Conservation (phyloP, 352 stramenopile species). For the Phytophthora sansomeana region DNA sequence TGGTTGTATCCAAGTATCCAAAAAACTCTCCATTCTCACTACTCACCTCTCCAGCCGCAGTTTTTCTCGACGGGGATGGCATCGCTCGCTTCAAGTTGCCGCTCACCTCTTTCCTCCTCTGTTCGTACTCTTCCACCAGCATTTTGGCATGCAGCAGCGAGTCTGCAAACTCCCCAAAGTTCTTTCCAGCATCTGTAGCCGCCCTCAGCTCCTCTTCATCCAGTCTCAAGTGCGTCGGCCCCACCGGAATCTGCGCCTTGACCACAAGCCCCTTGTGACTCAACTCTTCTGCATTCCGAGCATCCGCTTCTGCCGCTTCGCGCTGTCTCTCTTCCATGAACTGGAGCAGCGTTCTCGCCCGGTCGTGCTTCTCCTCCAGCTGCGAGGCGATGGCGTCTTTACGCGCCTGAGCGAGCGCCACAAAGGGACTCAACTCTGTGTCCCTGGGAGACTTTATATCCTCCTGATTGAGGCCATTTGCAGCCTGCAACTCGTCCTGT, state of each 20-base stretch:
- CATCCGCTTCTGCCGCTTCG: constrained; percentile 52
- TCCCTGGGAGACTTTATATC: neutral
- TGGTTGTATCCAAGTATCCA: constrained; percentile 69
- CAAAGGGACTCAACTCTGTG: constrained; percentile 37
- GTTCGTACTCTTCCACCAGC: constrained; percentile 66
- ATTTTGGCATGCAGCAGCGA: constrained; percentile 64
- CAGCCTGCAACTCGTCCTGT: neutral
- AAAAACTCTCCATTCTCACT: constrained; percentile 31
- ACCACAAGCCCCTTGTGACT: constrained; percentile 65
- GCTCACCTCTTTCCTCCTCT: constrained; percentile 46
- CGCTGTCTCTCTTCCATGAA: constrained; percentile 61
- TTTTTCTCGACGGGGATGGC: constrained; percentile 14
- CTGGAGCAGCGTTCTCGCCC: constrained; percentile 43
- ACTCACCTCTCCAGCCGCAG: constrained; percentile 16
- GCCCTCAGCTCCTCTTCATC: constrained; percentile 46
- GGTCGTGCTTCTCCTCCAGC: constrained; percentile 40
- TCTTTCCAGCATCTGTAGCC: neutral
- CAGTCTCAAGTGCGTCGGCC: constrained; percentile 62
- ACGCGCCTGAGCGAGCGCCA: constrained; percentile 39
- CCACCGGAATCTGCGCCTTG: constrained; percentile 79
- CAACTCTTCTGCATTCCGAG: constrained; percentile 52
- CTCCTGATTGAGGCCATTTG: neutral
- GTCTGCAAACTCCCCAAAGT: constrained; percentile 55
- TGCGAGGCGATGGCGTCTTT: constrained; percentile 51
- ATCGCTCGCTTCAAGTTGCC: constrained; percentile 49